Percentiles rank a stretch among this genome's conserved stretches.
phyloP scores from a whole-genome alignment of 2,329 filamentous ascomycete species.

The Hymenoscyphus fructigenus region DNA sequence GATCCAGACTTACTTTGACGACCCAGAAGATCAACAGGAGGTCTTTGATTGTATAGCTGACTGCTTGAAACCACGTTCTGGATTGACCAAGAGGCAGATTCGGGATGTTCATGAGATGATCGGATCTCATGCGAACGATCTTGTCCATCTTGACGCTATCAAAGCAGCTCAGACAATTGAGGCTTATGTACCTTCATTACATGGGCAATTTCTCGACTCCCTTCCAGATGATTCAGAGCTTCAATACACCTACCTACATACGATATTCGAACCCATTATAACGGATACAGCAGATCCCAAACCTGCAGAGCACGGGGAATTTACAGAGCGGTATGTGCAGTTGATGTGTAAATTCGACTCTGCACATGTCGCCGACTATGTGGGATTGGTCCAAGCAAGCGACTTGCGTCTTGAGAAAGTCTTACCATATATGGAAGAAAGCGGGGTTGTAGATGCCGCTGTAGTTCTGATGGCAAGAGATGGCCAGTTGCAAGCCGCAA shows the following conservation, averaged over 20 bases:
- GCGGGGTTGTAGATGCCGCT: constrained; percentile 87
- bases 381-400: constrained; percentile 71
- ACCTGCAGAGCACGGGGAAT: constrained; percentile 51
- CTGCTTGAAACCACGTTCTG: constrained; percentile 65
- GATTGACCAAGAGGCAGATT: constrained; percentile 66
- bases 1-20: constrained; percentile 80
- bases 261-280: constrained; percentile 65
- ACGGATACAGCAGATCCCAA: constrained; percentile 39
- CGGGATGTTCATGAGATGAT: constrained; percentile 67
- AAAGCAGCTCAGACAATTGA: constrained; percentile 58
- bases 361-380: constrained; percentile 79
- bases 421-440: constrained; percentile 83
- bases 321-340: constrained; percentile 82
- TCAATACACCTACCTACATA: constrained; percentile 66
- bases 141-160: constrained; percentile 57
- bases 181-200: constrained; percentile 52
- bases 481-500: constrained; percentile 78
- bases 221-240: constrained; percentile 52
- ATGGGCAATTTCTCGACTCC: constrained; percentile 53
- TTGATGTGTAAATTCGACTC: constrained; percentile 88
- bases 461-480: constrained; percentile 88
- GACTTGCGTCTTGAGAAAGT: constrained; percentile 78
- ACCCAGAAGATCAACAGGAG: constrained; percentile 69
- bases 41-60: constrained; percentile 80
- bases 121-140: constrained; percentile 53